Base-by-base conservation (phyloP, 768 basidiomycete species). In the Mycena amicta region DNA sequence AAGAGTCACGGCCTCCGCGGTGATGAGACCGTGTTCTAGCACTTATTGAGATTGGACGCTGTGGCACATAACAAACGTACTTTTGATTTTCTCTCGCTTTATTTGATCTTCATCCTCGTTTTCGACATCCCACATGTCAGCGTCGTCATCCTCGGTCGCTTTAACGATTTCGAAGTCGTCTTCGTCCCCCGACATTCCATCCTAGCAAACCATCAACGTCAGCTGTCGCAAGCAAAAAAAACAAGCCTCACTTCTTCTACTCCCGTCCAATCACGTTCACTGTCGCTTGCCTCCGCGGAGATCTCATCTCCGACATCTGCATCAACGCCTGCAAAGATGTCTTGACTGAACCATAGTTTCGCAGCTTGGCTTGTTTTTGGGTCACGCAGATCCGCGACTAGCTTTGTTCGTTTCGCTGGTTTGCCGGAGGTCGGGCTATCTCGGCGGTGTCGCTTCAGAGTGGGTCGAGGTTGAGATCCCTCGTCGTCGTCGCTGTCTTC, bases 311-410 rank as follows among this genome's bases (percentile, higher is more conserved):
- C 71, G 15, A 78, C 71, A 30, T 79, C 68, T 4, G 70, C 81
- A 41, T 82, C 84, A 5, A 84, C 71, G 23, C 83, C 89, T 50
- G 85, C 81, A 79, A 99, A 99, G 43, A 97, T 73, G 51, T 90
- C 89, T 73, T 97, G 96, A 63, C 90, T 88, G 75, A 98, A 99
- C 97, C 97, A 99, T n/a, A 98, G 71, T 65, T 89, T 83, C 2
- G 94, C 84, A 45, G 87, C 80, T 46, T 81, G 81, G 64, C 81
- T 85, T 1, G 69, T 65, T 59, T 72, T 69, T 0, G 77, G 73
- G 31, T 70, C 72, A 22, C 77, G 77, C 30, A 84, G 75, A 29
- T 80, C 77, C 2, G 80, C 78, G 33, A 85, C 68, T 15, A 90
- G 73, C 40, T 82, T 80, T 20, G 73, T 70, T 51, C 83, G 83